phyloP scores from a whole-genome alignment of 2,329 filamentous ascomycete species.

The Pseudocercospora cruenta region DNA sequence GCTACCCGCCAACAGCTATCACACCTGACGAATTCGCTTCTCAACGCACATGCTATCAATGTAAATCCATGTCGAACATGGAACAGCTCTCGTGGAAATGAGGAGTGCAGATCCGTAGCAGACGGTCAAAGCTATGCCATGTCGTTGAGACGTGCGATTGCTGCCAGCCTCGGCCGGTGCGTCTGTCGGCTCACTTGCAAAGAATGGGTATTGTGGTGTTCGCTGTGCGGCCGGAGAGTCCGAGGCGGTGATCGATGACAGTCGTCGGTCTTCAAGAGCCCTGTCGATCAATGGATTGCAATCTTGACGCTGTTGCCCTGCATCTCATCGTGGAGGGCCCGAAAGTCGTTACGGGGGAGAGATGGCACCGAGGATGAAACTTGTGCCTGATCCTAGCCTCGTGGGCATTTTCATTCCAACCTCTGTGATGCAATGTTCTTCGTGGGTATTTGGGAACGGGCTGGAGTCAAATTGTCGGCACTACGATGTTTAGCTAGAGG shows the following conservation, averaged over 20 bases:
- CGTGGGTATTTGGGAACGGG: not conserved
- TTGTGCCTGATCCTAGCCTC: not conserved
- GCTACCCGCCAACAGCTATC: not conserved
- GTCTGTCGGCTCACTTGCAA: not conserved
- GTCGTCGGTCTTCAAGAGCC: not conserved
- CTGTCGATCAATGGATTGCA: not conserved
- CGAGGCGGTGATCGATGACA: not conserved
- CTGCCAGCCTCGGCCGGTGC: not conserved
- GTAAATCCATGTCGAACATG: not conserved
- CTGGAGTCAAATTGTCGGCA: not conserved
- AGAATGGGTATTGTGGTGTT: not conserved
- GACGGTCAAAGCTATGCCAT: not conserved
- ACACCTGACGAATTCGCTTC: not conserved
- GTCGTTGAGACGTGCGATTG: not conserved
- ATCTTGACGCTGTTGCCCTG: not conserved
- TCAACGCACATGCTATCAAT: not conserved
- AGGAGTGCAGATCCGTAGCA: not conserved
- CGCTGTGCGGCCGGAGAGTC: not conserved
- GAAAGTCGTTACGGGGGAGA: not conserved
- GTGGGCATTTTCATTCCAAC: not conserved
- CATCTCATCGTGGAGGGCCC: not conserved
- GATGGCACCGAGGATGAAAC: not conserved
- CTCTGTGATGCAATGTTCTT: not conserved
- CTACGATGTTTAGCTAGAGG: not conserved
- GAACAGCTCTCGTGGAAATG: not conserved